Evolutionary conservation across 2,329 filamentous ascomycete species (phyloP), one percentile per base, ranked within the genome.

Genomic region (Nannizziopsis barbatae): DNA sequence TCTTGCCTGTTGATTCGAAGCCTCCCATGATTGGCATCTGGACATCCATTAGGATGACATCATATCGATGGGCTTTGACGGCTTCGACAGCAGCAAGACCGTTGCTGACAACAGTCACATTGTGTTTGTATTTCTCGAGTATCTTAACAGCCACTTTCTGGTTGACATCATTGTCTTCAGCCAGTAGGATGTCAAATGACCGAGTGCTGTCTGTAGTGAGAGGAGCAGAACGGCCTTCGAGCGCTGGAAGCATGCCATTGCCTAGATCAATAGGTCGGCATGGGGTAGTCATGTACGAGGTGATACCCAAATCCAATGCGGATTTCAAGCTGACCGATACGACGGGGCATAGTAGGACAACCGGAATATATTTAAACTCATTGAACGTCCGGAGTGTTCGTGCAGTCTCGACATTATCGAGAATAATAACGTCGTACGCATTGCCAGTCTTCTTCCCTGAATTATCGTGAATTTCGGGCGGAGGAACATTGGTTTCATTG

Each of bases 11-110:
- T 11, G 92, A 89, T 69, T 98, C 92, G 63, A 98, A 96, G 39
- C 92, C 92, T 63, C 92, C 92, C 89, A 96, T 96, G 60, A 96
- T 85, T n/a, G 92, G 92, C 92, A 98, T 98, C 65, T 96, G 92
- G 14, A 98, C 92, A 63, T 98, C 92, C 92, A 98, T 98, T 42
- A 98, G 76, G 55, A 98, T 92, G 53, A 95, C 86, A 65, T 98
- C 92, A 64, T 93, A 98, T 63, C 86, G 84, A 70, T 84, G 90
- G 63, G 83, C 80, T 74, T 93, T 89, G 58, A 95, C 81, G n/a
- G 85, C 82, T 62, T 95, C 85, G 11, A 96, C 81, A 1, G 92
- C 92, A 62, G 96, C 90, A 55, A 89, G 77, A 52, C 92, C 92
- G 63, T 98, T 98, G 59, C 89, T 87, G 38, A 95, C 92, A 18